phyloP scores from a whole-genome alignment of 2,329 filamentous ascomycete species.

The Phialophora verrucosa region DNA sequence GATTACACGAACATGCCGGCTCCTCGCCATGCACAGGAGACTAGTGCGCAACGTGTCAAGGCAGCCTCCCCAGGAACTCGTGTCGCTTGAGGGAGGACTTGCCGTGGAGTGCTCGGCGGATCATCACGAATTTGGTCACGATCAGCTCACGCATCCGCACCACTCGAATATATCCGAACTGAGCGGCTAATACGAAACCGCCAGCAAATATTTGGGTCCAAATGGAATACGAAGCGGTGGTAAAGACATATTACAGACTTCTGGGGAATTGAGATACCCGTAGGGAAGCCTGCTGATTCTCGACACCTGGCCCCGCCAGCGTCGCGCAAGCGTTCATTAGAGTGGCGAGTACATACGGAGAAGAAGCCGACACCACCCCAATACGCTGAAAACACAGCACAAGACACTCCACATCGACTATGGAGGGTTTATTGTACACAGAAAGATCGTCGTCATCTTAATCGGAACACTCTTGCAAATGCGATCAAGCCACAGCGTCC shows the following conservation, averaged over 20 bases:
- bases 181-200: background rate
- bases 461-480: background rate
- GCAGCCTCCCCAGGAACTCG: background rate
- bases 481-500: conserved; percentile 7
- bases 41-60: too few relatives aligned
- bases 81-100: background rate
- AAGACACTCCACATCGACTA: background rate
- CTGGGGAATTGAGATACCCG: background rate
- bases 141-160: background rate
- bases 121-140: background rate
- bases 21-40: background rate
- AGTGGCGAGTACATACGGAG: conserved; percentile 29
- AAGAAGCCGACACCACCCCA: conserved; percentile 7
- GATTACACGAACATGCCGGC: conserved; percentile 42
- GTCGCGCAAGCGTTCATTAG: conserved; percentile 15
- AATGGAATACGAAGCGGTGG: background rate
- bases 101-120: background rate
- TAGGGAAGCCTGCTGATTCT: background rate
- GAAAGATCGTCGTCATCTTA: background rate
- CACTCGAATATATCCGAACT: background rate
- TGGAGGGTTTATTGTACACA: background rate
- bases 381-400: background rate
- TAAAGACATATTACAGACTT: background rate
- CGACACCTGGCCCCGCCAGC: conserved; percentile 12
- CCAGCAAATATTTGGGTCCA: background rate